phyloP scores from a whole-genome alignment of 1,284 basidiomycete species.

The Malassezia slooffiae region DNA sequence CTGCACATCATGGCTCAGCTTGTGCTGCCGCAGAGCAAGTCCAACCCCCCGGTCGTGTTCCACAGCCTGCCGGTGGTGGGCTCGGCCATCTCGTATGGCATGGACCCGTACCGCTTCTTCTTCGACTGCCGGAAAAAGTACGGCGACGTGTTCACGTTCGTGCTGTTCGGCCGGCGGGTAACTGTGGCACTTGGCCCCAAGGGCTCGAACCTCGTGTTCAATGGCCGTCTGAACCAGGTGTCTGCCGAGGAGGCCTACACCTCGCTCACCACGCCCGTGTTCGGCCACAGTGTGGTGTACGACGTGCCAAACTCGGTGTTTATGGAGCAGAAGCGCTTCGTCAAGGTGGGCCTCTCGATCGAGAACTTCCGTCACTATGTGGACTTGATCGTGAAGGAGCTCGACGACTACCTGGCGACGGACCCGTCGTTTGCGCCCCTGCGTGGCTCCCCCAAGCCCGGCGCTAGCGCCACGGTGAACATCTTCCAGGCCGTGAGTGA shows the following conservation, averaged over 20 bases:
- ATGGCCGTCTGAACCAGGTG: constrained; percentile 80
- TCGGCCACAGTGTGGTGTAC: constrained; percentile 95
- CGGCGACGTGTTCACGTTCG: constrained; percentile 68
- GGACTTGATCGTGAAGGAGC: constrained; percentile 65
- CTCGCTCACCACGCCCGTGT: constrained; percentile 50
- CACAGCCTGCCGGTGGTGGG: constrained; percentile 67
- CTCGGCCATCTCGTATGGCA: constrained; percentile 61
- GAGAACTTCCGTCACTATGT: constrained; percentile 89
- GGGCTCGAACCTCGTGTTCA: constrained; percentile 88
- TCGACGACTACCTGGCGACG: constrained; percentile 19
- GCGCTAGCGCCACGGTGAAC: constrained; percentile 25
- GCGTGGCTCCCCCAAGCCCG: constrained; percentile 10
- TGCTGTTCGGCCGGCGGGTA: constrained; percentile 70
- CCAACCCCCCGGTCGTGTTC: constrained; percentile 63
- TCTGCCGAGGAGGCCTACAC: constrained; percentile 96
- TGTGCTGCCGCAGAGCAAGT: constrained; percentile 24
- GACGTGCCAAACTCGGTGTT: constrained; percentile 90
- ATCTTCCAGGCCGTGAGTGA: constrained; percentile 66
- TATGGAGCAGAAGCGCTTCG: constrained; percentile 98
- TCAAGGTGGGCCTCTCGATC: constrained; percentile 68
- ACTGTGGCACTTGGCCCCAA: constrained; percentile 84
- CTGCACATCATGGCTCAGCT: constrained; percentile 54
- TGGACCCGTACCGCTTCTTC: constrained; percentile 68
- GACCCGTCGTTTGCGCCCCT: constrained; percentile 56
- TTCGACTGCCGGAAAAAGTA: constrained; percentile 64